These are phyloP conservation scores for Backusella tuberculispora DNA, from an alignment of 192 early-diverging fungal genomes.

Conservation along the genomic window DNA sequence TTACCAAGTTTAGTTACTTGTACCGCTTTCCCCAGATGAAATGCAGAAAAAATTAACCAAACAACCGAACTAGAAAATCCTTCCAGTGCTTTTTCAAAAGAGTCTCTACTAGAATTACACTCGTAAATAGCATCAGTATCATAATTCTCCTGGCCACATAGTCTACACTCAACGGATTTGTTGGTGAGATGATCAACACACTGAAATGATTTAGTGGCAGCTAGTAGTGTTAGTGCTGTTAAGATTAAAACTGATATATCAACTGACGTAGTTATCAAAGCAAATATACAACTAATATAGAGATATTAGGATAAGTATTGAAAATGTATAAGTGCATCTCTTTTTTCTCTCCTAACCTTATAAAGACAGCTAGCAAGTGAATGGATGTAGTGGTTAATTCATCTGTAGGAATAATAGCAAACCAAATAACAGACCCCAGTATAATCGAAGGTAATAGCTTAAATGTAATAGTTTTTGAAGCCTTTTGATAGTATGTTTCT, in stretches of 20 bases:
- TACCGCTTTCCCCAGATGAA: conserved; percentile 72
- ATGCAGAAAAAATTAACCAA: conserved; percentile 76
- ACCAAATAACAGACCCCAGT: conserved; percentile 37
- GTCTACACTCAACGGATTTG: conserved; percentile 52
- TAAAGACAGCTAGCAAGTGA: conserved; percentile 41
- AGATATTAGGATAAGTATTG: not conserved
- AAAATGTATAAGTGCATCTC: not conserved
- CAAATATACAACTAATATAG: conserved; percentile 50
- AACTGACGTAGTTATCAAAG: conserved; percentile 53
- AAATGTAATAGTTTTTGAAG: not conserved
- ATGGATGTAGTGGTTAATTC: conserved; percentile 40
- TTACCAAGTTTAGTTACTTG: conserved; percentile 67
- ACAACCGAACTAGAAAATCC: conserved; percentile 67
- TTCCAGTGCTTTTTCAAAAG: conserved; percentile 61
- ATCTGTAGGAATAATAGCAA: conserved; percentile 28
- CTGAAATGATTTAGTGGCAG: conserved; percentile 62
- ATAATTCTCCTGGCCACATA: conserved; percentile 41
- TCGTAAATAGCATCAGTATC: conserved; percentile 47
- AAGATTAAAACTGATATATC: conserved; percentile 59
- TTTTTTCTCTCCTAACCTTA: conserved; percentile 33
- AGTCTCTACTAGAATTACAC: conserved; percentile 59
- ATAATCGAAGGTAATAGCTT: conserved; percentile 27
- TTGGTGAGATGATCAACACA: conserved; percentile 56
- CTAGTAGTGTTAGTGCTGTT: conserved; percentile 56
- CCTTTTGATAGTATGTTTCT: not conserved